A percentile compares a stretch with the other conserved stretches of the same genome.
phyloP scores from a whole-genome alignment of 345 rosid species.

The Conringia planisiliqua region DNA sequence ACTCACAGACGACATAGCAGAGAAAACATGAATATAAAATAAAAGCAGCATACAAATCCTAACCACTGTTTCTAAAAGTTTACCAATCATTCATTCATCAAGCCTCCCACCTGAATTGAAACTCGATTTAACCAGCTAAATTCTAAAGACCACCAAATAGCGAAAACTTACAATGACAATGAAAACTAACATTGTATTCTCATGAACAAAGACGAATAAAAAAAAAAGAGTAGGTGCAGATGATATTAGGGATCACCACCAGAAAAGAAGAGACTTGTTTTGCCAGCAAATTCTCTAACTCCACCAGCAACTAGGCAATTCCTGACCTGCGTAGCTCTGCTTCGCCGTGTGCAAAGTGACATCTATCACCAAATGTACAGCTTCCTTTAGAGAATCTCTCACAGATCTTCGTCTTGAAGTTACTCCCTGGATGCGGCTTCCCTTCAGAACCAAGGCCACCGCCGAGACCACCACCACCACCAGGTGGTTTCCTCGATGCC shows the following conservation, averaged over 20 bases:
- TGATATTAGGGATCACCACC: conserved; percentile 17
- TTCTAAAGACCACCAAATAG: background rate
- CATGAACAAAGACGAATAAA: background rate
- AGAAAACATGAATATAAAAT: conserved; percentile 1
- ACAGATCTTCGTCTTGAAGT: conserved; percentile 83
- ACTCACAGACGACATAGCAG: background rate
- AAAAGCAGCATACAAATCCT: conserved; percentile 20
- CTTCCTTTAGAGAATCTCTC: conserved; percentile 72
- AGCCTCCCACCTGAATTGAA: background rate
- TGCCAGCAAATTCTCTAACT: background rate
- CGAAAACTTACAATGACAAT: conserved; percentile 20
- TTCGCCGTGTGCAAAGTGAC: conserved; percentile 95
- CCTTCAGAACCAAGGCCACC: conserved; percentile 30
- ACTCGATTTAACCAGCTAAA: conserved; percentile 16
- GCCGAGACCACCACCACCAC: conserved; percentile 15
- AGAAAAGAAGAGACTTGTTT: conserved; percentile 2
- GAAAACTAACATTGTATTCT: conserved; percentile 22
- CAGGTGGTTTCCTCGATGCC: conserved; percentile 35
- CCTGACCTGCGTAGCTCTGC: conserved; percentile 69
- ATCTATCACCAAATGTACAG: conserved; percentile 85
- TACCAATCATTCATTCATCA: conserved; percentile 1
- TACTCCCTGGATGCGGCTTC: conserved; percentile 43
- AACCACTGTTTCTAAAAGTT: background rate
- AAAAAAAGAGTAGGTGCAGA: background rate
- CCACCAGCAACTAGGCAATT: conserved; percentile 18